phyloP scores from a whole-genome alignment of 2,329 filamentous ascomycete species.

The Waltergamsia citrina region DNA sequence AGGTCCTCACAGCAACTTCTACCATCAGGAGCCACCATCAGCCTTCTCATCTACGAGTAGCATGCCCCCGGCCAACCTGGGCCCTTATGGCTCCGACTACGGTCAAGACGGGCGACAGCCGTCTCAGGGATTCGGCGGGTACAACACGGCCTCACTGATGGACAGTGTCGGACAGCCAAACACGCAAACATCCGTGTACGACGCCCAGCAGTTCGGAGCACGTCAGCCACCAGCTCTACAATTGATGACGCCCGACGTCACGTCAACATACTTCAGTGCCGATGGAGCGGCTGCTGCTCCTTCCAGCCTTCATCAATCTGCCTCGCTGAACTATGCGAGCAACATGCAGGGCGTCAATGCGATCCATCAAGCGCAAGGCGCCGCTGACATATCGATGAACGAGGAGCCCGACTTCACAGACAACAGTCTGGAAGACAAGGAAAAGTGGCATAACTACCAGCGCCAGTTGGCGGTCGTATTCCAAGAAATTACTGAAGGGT shows the following conservation, averaged over 20 bases:
- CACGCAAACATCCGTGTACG: slow-evolving; percentile 59
- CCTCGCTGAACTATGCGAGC: slow-evolving; percentile 40
- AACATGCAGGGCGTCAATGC: slow-evolving; percentile 35
- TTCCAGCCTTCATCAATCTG: slow-evolving; percentile 39
- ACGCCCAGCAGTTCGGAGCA: slow-evolving; percentile 64
- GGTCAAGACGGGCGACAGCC: slow-evolving; percentile 50
- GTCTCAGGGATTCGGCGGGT: slow-evolving; percentile 45
- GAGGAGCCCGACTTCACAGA: slow-evolving; percentile 50
- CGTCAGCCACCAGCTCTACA: slow-evolving; percentile 71
- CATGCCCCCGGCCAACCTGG: slow-evolving; percentile 44
- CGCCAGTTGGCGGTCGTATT: slow-evolving; percentile 58
- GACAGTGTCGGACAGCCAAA: slow-evolving; percentile 65
- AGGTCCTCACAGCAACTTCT: slow-evolving; percentile 48
- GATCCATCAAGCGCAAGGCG: slow-evolving; percentile 16
- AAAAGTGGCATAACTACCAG: slow-evolving; percentile 60
- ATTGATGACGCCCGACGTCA: slow-evolving; percentile 41
- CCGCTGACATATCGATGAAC: slow-evolving; percentile 34
- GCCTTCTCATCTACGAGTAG: slow-evolving; percentile 44
- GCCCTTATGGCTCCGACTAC: slow-evolving; percentile 57
- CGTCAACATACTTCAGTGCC: slow-evolving; percentile 62
- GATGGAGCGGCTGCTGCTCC: slow-evolving; percentile 38
- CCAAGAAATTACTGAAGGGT: slow-evolving; percentile 52
- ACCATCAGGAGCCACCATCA: slow-evolving; percentile 45
- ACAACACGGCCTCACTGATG: slow-evolving; percentile 60
- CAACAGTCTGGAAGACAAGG: slow-evolving; percentile 44